A percentile compares a stretch with the other conserved stretches of the same genome.
Evolutionary conservation across 2,329 filamentous ascomycete genomes (phyloP).

Genomic region (Raffaelea arxii): DNA sequence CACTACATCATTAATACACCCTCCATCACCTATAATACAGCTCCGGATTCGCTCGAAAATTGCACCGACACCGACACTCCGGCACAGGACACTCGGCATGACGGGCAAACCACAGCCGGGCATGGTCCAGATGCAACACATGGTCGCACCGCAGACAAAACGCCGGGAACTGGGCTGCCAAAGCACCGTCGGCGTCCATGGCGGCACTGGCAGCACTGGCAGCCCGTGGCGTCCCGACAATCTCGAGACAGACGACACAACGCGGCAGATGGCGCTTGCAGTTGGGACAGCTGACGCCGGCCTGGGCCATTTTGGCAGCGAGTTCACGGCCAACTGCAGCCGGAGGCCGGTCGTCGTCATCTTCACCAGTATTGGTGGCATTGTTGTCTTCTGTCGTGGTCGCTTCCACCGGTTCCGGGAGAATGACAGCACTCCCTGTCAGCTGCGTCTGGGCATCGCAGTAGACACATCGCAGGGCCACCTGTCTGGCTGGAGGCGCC

Average conservation of each 20-base stretch:
- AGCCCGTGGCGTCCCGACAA: conserved; percentile 50
- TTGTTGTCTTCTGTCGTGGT: background rate
- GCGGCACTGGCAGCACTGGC: background rate
- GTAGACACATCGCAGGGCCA: conserved; percentile 67
- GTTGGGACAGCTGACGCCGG: conserved; percentile 55
- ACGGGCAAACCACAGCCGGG: conserved; percentile 54
- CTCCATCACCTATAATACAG: conserved; percentile 36
- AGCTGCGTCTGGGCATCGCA: conserved; percentile 55
- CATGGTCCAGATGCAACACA: conserved; percentile 58
- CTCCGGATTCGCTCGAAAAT: conserved; percentile 50
- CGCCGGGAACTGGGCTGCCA: conserved; percentile 52
- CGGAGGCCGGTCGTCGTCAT: background rate
- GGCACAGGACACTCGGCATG: conserved; percentile 60
- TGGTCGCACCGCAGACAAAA: conserved; percentile 62
- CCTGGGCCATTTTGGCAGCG: conserved; percentile 38
- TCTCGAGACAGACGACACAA: conserved; percentile 58
- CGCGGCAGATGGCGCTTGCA: conserved; percentile 58
- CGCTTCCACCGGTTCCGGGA: too few species aligned
- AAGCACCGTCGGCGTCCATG: conserved; percentile 9
- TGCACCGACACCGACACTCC: conserved; percentile 57
- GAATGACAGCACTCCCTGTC: conserved; percentile 13
- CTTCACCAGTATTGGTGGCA: background rate
- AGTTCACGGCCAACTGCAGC: background rate
- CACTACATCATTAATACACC: too few species aligned
- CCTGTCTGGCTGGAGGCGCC: conserved; percentile 56